Evolutionary conservation across 2,329 filamentous ascomycete species (phyloP), one percentile per base, ranked within the genome.

Genomic region (Trichoderma sp.): DNA sequence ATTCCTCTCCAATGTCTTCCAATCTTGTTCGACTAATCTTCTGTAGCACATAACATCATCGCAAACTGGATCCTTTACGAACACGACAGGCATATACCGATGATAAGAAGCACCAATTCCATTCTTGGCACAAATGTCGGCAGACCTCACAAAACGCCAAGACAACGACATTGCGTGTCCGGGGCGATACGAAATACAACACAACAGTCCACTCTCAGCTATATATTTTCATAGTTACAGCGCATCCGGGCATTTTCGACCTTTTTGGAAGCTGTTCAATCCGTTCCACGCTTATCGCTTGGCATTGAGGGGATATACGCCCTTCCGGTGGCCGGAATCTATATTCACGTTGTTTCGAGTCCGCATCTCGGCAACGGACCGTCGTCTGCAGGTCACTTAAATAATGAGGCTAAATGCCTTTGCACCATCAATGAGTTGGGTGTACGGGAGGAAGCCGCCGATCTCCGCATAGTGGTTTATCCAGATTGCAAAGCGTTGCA

Each of bases 271-370:
- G 60, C 60, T 64, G 60, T 54, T 17, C 7, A 22, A 15, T 12
- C 25, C 10, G 22, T 64, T 42, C 32, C 50, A 42, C 48, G 60
- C 60, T 64, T 54, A 64, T 64, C 60, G 48, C 60, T 64, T 64
- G 60, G 60, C 60, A 53, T 42, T 53, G 60, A 64, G 48, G 60
- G 60, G 27, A 19, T 9, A 34, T 15, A 39, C 29, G 25, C 34
- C 34, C 10, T 19, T 22, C 17, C 5, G 19, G 6, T 54, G 17
- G 48, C 10, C 7, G 32, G 19, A 29, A 52, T 4, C 7, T 42
- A 8, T 13, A 59, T 19, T 59, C 22, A 19, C 10, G 2, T 12
- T 35, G 45, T 10, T 35, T 6, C 42, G 60, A 39, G 22, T 60
- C 58, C 27, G 25, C 58, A 25, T 50, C 39, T 48, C 13, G 27